A percentile compares a stretch with the other conserved stretches of the same genome.
These are phyloP conservation scores for Baudoinia panamericana DNA, from an alignment of 495 filamentous ascomycete genomes.

Conservation along the genomic window DNA sequence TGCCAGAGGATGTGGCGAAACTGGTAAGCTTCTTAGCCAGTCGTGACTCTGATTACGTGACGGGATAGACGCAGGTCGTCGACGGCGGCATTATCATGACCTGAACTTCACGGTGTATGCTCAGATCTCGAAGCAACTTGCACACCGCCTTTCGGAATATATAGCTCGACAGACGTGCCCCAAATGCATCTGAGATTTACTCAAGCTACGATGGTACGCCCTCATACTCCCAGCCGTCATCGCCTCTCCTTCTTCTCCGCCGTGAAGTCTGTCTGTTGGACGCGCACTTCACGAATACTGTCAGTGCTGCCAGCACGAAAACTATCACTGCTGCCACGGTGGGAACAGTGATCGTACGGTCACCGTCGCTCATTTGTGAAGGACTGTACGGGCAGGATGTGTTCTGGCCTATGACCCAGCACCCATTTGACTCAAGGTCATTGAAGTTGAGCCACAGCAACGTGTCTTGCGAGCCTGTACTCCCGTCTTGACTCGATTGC, in stretches of 20 bases:
- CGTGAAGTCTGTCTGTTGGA: constrained; percentile 42
- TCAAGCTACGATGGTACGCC: constrained; percentile 39
- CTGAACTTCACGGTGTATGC: too few relatives aligned
- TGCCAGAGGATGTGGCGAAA: constrained; percentile 46
- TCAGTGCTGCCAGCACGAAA: constrained; percentile 43
- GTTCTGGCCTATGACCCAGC: constrained; percentile 46
- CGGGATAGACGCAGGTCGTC: constrained; percentile 48
- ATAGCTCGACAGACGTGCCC: not conserved
- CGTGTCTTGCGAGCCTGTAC: constrained; percentile 15
- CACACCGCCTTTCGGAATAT: too few relatives aligned
- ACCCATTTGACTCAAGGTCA: constrained; percentile 38
- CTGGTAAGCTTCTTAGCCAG: constrained; percentile 45
- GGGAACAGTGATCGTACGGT: constrained; percentile 43
- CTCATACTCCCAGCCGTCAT: constrained; percentile 53
- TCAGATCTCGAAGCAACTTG: too few relatives aligned
- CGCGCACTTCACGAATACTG: constrained; percentile 51
- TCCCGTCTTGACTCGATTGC: constrained; percentile 20
- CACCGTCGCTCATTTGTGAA: constrained; percentile 25
- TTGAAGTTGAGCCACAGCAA: constrained; percentile 48
- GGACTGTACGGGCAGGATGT: constrained; percentile 41
- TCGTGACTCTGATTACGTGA: constrained; percentile 44
- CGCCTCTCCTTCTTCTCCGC: constrained; percentile 39
- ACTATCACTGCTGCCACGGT: constrained; percentile 48
- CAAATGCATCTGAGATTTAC: not conserved
- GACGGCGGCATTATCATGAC: constrained; percentile 48